Base-by-base conservation (phyloP, 345 rosid species). In the Rhizophora apiculata region DNA sequence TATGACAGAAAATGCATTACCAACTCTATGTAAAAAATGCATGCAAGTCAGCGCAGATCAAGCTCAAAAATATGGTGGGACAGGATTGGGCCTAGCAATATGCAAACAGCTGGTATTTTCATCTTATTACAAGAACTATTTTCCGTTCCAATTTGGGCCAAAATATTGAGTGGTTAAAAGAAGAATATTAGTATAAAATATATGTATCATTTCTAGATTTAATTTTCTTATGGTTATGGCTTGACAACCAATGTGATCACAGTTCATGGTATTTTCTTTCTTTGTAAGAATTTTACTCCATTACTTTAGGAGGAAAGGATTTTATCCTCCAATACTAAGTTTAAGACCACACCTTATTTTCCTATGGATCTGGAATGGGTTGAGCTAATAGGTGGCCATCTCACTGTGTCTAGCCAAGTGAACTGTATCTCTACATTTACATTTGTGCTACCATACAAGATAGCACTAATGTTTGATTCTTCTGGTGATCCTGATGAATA, bases 51-150 rank as follows among this genome's bases (percentile, higher is more conserved):
- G n/a, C n/a, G n/a, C n/a, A n/a, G n/a, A n/a, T n/a, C n/a, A n/a
- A n/a, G n/a, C n/a, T n/a, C n/a, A n/a, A n/a, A n/a, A 92, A 72
- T 95, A 95, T 69, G 96, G 97, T 24, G 97, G 98, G 65, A 95
- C 99, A 9, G 99, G 97, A 69, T 82, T 92, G 26, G 97, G 99
- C 65, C 96, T 95, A 6, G 97, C 96, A 67, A 95, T 92, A 69
- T 95, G 99, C 85, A 95, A 95, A 82, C 96, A 95, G 70, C 81
- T 95, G 93, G 97, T 95, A 63, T 77, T 68, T 32, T 60, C 52
- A 71, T 71, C 68, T 66, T 51, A 21, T 60, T 59, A 19, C 31
- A 36, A 54, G 20, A 60, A 24, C 8, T 46, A 8, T 18, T 60
- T 20, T 64, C 8, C 18, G 30, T 9, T 30, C 5, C 27, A 1